Base-by-base conservation (phyloP, 306 rosid species). In the Cucurbita ficifolia region DNA sequence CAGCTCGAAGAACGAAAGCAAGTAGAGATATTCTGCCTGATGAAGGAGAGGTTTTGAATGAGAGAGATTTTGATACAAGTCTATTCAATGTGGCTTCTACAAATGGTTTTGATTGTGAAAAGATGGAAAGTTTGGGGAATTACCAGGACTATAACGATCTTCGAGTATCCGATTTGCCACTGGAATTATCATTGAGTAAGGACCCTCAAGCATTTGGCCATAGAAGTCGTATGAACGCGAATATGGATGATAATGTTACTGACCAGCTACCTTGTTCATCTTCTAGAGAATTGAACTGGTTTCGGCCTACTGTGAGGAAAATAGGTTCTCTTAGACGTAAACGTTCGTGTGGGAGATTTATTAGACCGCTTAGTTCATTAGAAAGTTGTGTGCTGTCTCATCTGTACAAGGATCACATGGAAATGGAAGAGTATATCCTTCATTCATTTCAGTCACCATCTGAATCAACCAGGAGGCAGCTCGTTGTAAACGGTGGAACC, bases 331-430 rank as follows among this genome's bases (percentile, higher is more conserved):
- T 88, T 59, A 79, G 82, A 80, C 17, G 81, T 70, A 82, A 79
- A 67, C 75, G 35, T 46, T 76, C 79, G 51, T 18, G 76, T 65
- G 75, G 80, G 56, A 79, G 75, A 59, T 63, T 59, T 62, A 22
- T 58, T 72, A 86, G 70, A 83, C 92, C 95, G 0, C 64, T 77
- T 39, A 89, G 69, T 81, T 89, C 97, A 24, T 79, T 92, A 53
- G 92, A 89, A 72, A 83, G 96, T 85, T 89, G 97, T 77, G 85
- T 87, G 48, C 63, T 88, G 90, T 90, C 96, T 81, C 92, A 91
- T 72, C 84, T 87, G 14, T 87, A 80, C 82, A 87, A 75, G 55
- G 92, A 88, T 73, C 89, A 68, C 56, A 79, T 84, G 56, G 83
- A 85, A 78, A 77, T 83, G 76, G 85, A 86, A 76, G 87, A 88